Conservation (phyloP, 2,329 filamentous ascomycete species). For the Aureobasidium sp. region DNA sequence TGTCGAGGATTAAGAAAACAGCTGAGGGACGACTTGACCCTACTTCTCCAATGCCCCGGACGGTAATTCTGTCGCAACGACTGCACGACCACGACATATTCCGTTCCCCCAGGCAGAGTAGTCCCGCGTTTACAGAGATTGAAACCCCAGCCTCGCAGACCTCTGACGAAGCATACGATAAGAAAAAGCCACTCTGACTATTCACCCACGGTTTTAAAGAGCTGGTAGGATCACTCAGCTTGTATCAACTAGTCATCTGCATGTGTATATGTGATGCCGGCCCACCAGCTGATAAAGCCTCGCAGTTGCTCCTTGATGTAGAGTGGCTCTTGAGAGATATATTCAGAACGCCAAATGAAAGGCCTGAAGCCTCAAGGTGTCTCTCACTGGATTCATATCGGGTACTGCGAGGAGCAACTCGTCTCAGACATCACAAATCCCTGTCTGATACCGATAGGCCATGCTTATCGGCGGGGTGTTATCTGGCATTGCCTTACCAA, state of each 20-base stretch:
- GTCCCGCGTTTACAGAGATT: not conserved
- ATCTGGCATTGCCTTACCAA: slow-evolving; percentile 2
- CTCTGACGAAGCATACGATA: not conserved
- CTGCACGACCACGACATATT: slow-evolving; percentile 14
- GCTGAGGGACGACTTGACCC: not conserved
- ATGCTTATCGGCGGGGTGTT: not conserved
- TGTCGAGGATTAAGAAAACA: slow-evolving; percentile 10
- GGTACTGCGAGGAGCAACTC: not conserved
- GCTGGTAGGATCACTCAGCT: not conserved
- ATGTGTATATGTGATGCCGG: not conserved
- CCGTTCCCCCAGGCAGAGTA: not conserved
- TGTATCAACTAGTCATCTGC: not conserved
- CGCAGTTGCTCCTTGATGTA: not conserved
- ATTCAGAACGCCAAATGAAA: too few species aligned
- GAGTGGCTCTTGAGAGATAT: not conserved
- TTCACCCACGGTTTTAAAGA: not conserved
- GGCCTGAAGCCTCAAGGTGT: not conserved
- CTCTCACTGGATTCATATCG: not conserved
- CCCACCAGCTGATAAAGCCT: not conserved
- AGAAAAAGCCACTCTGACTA: not conserved
- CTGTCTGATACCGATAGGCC: not conserved
- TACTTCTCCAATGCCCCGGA: slow-evolving; percentile 11
- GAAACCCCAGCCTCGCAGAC: not conserved
- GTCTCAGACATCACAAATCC: not conserved
- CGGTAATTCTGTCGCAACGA: not conserved